Evolutionary conservation across 2,329 filamentous ascomycete genomes (phyloP), one percentile per base, ranked within the genome.

Genomic region (Exophiala mesophila): DNA sequence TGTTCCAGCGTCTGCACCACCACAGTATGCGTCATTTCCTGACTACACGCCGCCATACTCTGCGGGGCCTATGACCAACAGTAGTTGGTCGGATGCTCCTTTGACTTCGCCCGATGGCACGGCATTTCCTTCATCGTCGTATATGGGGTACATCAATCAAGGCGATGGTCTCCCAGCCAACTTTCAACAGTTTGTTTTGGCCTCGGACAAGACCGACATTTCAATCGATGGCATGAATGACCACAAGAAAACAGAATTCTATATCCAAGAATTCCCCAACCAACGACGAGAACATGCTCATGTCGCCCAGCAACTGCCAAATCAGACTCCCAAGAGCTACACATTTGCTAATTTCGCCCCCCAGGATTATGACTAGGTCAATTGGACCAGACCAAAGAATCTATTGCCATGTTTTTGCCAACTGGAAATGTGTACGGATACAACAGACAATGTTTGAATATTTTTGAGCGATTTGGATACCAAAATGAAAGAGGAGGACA

Each of bases 261-360:
- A 61, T 43, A 68, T 70, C 36, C 63, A 66, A 36, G 67, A 69
- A 45, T 70, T 67, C 45, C 61, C 65, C 9, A 60, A 68, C 44
- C 67, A 71, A 45, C 62, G 65, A 41, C 59, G 67, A 49, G 61
- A 61, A n/a, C 63, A 68, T 48, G 62, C 62, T 16, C 64, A 62
- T 44, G 59, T 62, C 32, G 61, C 66, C n/a, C 63, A 69, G 41
- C 65, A 68, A 42, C 55, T 69, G 36, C 53, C 60, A 19, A 59
- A 59, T 16, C 64, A 67, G 43, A 63, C 62, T 52, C 62, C 63
- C 5, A 67, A 67, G 53, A 62, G 57, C 33, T 71, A 67, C 47
- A 64, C 63, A 8, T 70, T 71, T 41, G 61, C 65, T 40, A 67
- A 69, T 46, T 59, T 61, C 35, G 66, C 65, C 20, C 61, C 64